phyloP scores from a whole-genome alignment of 108 stramenopile species.

The Nitzschia inconspicua region DNA sequence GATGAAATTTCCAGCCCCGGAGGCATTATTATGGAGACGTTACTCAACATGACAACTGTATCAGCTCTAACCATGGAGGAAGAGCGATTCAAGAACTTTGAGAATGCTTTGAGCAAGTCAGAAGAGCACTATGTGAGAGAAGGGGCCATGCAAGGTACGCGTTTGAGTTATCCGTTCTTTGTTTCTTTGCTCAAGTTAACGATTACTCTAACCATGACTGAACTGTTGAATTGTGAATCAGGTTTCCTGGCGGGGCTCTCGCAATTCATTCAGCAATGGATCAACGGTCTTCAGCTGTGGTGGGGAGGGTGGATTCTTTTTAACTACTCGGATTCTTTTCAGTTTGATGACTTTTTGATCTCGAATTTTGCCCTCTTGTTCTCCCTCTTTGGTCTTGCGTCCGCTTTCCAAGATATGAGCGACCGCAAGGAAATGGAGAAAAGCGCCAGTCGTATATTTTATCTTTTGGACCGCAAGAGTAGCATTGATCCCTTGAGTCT shows the following conservation, averaged over 20 bases:
- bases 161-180: no score
- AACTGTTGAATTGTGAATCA: no score
- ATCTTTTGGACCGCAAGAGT: conserved; percentile 59
- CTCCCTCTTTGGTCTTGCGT: conserved; percentile 68
- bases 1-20: conserved; percentile 58
- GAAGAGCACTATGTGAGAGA: not conserved
- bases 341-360: conserved; percentile 68
- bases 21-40: conserved; percentile 68
- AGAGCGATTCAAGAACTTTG: conserved; percentile 47
- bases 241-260: no score
- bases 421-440: conserved; percentile 63
- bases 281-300: conserved; percentile 64
- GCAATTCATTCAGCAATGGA: conserved; percentile 42
- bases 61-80: conserved; percentile 63
- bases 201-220: no score
- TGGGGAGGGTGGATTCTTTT: conserved; percentile 69
- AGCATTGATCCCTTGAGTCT: conserved; percentile 53
- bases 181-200: no score
- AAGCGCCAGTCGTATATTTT: conserved; percentile 67
- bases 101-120: conserved; percentile 36
- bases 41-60: conserved; percentile 77
- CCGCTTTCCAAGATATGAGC: conserved; percentile 61
- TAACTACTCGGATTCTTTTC: conserved; percentile 45
- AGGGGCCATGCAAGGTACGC: not conserved
- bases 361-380: conserved; percentile 74